Base-by-base conservation (phyloP, 192 early-diverging fungal genomes). In the Coemansia reversa region DNA sequence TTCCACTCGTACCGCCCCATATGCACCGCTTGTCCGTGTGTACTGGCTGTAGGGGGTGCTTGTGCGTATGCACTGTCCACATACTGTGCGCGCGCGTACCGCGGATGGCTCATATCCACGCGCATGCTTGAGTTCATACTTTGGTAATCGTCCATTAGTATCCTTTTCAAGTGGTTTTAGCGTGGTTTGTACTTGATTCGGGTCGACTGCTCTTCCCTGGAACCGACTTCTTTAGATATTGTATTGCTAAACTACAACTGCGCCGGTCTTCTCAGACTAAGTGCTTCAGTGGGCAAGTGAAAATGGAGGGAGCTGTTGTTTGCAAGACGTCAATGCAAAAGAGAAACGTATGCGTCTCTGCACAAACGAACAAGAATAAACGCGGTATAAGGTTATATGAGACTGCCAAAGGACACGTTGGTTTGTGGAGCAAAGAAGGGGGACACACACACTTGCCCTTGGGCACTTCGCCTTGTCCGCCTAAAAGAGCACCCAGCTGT, bases 1-100 rank as follows among this genome's bases (percentile, higher is more conserved):
- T 23, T 70, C 76, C 76, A 79, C 51, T 73, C 76, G 61, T 79
- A 79, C 16, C 76, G 69, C 39, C 48, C 51, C 22, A 63, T 29
- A 16, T 62, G 66, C 62, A 60, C 50, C n/a, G 54, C 54, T 49
- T 42, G 55, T 11, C 52, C 39, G 28, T 58, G 56, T 16, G 63
- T 50, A 1, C 58, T 50, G 23, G 25, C 65, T 1, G 50, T 58
- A 22, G 65, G 51, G 5, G 47, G 39, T 20, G 69, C 29, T 27
- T 61, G 69, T 23, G 22, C 59, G 65, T 73, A 65, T 5, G 49
- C 58, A 20, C 39, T 51, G 29, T 50, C 51, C 28, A 50, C 32
- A 11, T 69, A 69, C 55, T 63, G 67, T 18, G 55, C 45, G 27
- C 55, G 52, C 9, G 63, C 20, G 58, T 72, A 72, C 45, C 69